phyloP scores from a whole-genome alignment of 2,329 filamentous ascomycete species.

The Pyrenochaeta sp. region DNA sequence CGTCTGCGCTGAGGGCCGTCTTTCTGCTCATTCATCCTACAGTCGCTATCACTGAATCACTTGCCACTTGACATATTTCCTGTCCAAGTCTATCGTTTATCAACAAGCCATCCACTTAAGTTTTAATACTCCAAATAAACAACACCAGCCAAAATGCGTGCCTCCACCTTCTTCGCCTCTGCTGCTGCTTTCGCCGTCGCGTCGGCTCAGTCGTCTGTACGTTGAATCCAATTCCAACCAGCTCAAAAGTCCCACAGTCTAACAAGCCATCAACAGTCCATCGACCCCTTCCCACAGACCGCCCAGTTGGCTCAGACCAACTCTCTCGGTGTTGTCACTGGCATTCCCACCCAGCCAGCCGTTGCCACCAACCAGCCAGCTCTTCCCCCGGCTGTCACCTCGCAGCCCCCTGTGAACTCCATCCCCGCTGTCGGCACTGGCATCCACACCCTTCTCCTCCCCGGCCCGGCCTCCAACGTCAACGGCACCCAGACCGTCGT shows the following conservation, averaged over 20 bases:
- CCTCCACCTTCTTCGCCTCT: constrained; percentile 37
- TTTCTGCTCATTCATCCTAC: constrained; percentile 13
- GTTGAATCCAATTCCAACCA: constrained; percentile 18
- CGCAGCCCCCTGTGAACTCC: constrained; percentile 31
- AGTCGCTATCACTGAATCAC: constrained; percentile 16
- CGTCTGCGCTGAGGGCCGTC: constrained; percentile 7
- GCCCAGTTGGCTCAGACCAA: constrained; percentile 40
- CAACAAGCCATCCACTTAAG: constrained; percentile 19
- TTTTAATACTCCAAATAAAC: constrained; percentile 14
- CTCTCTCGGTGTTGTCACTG: constrained; percentile 47
- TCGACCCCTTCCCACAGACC: constrained; percentile 41
- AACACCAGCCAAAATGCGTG: constrained; percentile 38
- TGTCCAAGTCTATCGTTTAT: constrained; percentile 13
- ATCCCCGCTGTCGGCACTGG: constrained; percentile 49
- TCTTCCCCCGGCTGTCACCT: constrained; percentile 30
- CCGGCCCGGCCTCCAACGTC: constrained; percentile 30
- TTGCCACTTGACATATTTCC: constrained; percentile 16
- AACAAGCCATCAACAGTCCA: constrained; percentile 19
- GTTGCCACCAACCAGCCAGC: constrained; percentile 31
- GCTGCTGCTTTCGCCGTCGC: constrained; percentile 39
- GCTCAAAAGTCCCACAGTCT: not conserved
- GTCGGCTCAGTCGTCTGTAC: constrained; percentile 40
- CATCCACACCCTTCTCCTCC: constrained; percentile 43
- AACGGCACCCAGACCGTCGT: constrained; percentile 41
- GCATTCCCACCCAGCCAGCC: constrained; percentile 36